Base-by-base conservation (phyloP, 495 filamentous ascomycete species). In the Choiromyces venosus region DNA sequence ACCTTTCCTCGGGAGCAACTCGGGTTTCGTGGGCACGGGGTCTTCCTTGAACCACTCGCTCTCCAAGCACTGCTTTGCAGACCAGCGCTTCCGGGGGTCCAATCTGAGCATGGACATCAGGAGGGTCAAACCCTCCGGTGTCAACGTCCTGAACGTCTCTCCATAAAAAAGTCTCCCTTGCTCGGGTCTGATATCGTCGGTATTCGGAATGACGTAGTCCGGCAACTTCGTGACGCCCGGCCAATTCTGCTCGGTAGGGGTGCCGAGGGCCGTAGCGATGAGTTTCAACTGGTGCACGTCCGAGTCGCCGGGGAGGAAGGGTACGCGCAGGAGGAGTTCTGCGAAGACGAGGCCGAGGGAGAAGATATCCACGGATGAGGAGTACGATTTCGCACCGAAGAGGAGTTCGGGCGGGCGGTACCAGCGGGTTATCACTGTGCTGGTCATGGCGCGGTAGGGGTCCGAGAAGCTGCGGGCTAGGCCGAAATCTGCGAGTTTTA, bases 401-500 rank as follows among this genome's bases (percentile, higher is more conserved):
- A 98, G 88, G 44, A 99, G 87, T 84, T 99, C 95, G 1, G 93
- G 95, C 5, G 94, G 92, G 19, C 95, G 87, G 83, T 99, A 98
- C 93, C 94, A 99, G 33, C 93, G 88, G 64, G 96, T 99, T 82
- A 98, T 96, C 69, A 98, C 94, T 78, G 94, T 93, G 77, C 89
- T 88, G 18, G 94, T 97, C 96, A 99, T 99, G 71, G 85, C 85
- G 72, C 88, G 84, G 73, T 92, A 92, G 0, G 96, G 96, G 82
- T 99, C 95, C 2, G 92, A 89, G 80, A 97, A 97, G 46, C 86
- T 87, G 73, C 96, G 85, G 16, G 95, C 95, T 37, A 98, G 87
- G 85, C 95, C 95, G 81, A 99, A 99, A 91, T 99, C 95, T 8
- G 95, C 96, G 65, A 99, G 87, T 82, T 96, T 99, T 73, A 98